Evolutionary conservation across 2,329 filamentous ascomycete species (phyloP), one percentile per base, ranked within the genome.

Genomic region (Trichoderma aggressivum): DNA sequence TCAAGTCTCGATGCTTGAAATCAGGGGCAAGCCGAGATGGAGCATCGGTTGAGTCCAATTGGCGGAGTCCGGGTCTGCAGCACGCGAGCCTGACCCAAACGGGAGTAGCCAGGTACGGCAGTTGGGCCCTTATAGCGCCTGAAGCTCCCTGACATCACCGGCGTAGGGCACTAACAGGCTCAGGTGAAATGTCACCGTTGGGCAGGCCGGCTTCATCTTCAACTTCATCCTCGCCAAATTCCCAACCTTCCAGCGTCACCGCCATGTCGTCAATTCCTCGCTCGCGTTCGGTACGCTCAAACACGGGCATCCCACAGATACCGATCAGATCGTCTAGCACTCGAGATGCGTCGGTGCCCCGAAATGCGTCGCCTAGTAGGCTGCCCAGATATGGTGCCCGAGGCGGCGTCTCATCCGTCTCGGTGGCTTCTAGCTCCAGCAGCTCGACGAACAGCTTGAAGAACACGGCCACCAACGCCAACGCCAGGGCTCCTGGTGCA

Each of bases 291-390:
- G 74, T 88, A 70, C 85, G 86, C 43, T 84, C 66, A 24, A 64
- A 55, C 30, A 61, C 59, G 21, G 50, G 24, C 21, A 16, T 69
- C 4, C 58, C 70, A 11, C 47, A 60, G 12, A 64, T 67, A 47
- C 84, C 78, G 21, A 71, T 75, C 18, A 72, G 75, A 6, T 58
- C 75, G 60, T 72, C 73, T 24, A 66, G 72, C 55, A 72, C 56
- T 28, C 66, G 70, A 59, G 75, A 76, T 39, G 32, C 72, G 14
- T 72, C 66, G 72, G 77, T 78, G 50, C 70, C 76, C 30, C 80
- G 82, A 70, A 83, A 78, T 74, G 76, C 74, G 21, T 87, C 86
- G 11, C 85, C 86, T 2, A 88, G 83, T 75, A 82, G 86, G 50
- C 79, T 88, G 36, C 86, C 86, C 50, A 77, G 64, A 50, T 50